Evolutionary conservation across 345 rosid species (phyloP).

Genomic region (Combretum micranthum): DNA sequence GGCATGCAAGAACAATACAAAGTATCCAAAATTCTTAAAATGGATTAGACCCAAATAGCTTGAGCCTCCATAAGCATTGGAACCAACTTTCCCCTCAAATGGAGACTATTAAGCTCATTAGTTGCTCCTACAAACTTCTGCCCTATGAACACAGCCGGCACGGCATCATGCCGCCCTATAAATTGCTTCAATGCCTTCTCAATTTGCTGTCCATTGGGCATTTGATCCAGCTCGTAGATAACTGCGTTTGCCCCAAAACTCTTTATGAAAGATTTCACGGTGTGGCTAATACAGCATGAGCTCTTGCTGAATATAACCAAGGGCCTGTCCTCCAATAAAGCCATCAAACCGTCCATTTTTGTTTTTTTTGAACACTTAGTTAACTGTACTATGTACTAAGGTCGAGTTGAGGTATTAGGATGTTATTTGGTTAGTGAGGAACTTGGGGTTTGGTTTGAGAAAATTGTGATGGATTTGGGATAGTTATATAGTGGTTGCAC

Average conservation of each 20-base stretch:
- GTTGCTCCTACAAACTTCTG: conserved; percentile 67
- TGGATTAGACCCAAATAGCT: conserved; percentile 66
- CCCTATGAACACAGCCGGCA: conserved; percentile 85
- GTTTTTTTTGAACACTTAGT: too few relatives aligned
- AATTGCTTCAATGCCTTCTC: conserved; percentile 55
- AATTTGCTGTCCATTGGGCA: conserved; percentile 44
- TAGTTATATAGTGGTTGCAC: too few relatives aligned
- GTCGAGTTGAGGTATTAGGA: too few relatives aligned
- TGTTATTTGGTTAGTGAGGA: too few relatives aligned
- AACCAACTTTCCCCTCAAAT: conserved; percentile 56
- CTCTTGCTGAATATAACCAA: conserved; percentile 87
- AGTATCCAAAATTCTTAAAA: too few relatives aligned
- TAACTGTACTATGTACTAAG: too few relatives aligned
- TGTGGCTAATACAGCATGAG: conserved; percentile 71
- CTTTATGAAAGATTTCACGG: conserved; percentile 50
- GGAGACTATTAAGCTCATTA: conserved; percentile 63
- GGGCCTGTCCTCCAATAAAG: conserved; percentile 53
- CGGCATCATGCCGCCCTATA: conserved; percentile 43
- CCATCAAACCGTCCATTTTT: conserved; percentile 31
- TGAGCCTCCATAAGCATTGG: conserved; percentile 63
- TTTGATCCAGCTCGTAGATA: conserved; percentile 61
- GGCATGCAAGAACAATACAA: too few relatives aligned
- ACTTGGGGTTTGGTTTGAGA: too few relatives aligned
- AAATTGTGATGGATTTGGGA: too few relatives aligned
- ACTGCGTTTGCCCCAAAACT: conserved; percentile 76